Base-by-base conservation (phyloP, 495 filamentous ascomycete genomes). In the Neurospora tetraspora region DNA sequence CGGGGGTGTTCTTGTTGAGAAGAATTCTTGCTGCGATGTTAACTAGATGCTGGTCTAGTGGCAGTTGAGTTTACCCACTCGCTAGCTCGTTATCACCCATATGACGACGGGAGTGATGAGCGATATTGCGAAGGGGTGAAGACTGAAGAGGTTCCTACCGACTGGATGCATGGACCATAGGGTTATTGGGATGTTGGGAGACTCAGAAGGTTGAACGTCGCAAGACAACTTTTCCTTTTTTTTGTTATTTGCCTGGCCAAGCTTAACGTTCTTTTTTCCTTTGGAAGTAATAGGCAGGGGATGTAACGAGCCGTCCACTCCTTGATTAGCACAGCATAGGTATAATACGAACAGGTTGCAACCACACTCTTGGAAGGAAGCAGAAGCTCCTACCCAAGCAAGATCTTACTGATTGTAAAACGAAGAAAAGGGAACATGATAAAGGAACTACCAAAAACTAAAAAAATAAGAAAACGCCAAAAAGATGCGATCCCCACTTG, bases 331-430 rank as follows among this genome's bases (percentile, higher is more conserved):
- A 61, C 12, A 53, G 45, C 10, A 61, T 61, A n/a, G n/a, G n/a
- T n/a, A 34, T 8, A 8, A 61, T 31, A 16, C 23, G 2, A 18
- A 61, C 1, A 1, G 1, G 53, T 34, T 61, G 53, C 27, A 61
- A 34, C 53, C 12, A 61, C 23, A 61, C 5, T 3, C 1, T 2
- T 31, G 8, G 20, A 16, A 1, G 14, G 1, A 31, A 14, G 10
- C 1, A 18, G 31, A 3, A 16, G 0, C 7, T 4, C 0, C 2
- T 10, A 20, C 5, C 4, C 1, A 23, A 27, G n/a, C n/a, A n/a
- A 31, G 3, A 27, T 3, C 11, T 16, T 27, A 10, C 10, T 23
- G 0, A 53, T 23, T 6, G 45, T 5, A 6, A 12, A 53, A 2
- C 6, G 40, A 18, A 1, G 10, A 53, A 53, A 27, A 20, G 3